Evolutionary conservation across 495 filamentous ascomycete species (phyloP).

Genomic region (Daldinia grandis): DNA sequence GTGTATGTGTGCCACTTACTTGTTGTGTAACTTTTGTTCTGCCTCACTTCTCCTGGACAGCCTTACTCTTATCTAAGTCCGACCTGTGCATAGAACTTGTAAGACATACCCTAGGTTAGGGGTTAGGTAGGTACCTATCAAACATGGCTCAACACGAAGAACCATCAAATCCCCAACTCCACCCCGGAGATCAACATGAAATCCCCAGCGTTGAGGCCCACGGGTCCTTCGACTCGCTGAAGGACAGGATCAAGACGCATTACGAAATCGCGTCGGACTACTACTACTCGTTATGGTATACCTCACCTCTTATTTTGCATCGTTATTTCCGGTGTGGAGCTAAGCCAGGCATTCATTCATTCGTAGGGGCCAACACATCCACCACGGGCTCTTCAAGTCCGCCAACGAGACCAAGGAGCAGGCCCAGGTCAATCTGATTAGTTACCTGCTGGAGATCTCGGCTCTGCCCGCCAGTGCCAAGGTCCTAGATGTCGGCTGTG

Average conservation of each 20-base stretch:
- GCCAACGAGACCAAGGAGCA: slow-evolving; percentile 60
- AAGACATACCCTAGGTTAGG: neutral
- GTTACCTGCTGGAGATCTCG: slow-evolving; percentile 58
- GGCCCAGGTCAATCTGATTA: slow-evolving; percentile 60
- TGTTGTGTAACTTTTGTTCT: neutral
- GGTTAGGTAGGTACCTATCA: neutral
- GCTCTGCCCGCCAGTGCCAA: slow-evolving; percentile 43
- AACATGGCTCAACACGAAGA: slow-evolving; percentile 23
- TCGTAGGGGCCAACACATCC: slow-evolving; percentile 67
- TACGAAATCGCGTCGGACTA: slow-evolving; percentile 67
- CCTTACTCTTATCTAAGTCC: too few relatives aligned
- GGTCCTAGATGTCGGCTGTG: slow-evolving; percentile 66
- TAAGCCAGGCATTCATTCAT: neutral
- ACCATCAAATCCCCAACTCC: slow-evolving; percentile 9
- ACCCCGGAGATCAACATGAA: slow-evolving; percentile 55
- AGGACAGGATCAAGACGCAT: slow-evolving; percentile 65
- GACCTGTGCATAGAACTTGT: neutral
- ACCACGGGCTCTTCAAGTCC: slow-evolving; percentile 61
- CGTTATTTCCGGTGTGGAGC: too few relatives aligned
- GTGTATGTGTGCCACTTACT: neutral
- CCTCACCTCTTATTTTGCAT: neutral
- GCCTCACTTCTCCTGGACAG: neutral
- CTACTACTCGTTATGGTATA: slow-evolving; percentile 61
- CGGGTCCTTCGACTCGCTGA: slow-evolving; percentile 61
- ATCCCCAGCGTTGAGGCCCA: slow-evolving; percentile 60